Evolutionary conservation across 345 rosid genomes (phyloP).

Genomic region (Acer negundo): DNA sequence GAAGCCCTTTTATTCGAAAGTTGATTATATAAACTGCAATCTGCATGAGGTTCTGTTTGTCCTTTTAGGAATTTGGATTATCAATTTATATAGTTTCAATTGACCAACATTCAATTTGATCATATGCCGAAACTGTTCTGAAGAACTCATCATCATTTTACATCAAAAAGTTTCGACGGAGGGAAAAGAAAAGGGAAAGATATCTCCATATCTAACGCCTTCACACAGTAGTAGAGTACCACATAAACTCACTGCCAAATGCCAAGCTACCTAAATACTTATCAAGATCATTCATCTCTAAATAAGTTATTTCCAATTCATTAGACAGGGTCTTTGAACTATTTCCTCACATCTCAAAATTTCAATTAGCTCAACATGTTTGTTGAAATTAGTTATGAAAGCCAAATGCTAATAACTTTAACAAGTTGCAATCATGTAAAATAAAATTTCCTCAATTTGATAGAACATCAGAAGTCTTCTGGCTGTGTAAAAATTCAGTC

Average conservation of each 20-base stretch:
- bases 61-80: background rate
- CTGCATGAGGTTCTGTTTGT: background rate
- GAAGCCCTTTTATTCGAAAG: background rate
- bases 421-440: background rate
- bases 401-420: background rate
- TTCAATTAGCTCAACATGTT: conserved; percentile 19
- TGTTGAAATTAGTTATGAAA: background rate
- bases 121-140: background rate
- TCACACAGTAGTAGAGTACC: background rate
- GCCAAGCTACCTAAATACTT: background rate
- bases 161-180: background rate
- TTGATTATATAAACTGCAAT: background rate
- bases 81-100: background rate
- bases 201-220: background rate
- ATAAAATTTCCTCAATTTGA: background rate
- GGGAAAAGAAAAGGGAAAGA: background rate
- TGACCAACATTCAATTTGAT: background rate
- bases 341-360: background rate
- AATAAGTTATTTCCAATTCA: background rate
- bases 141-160: background rate
- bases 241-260: background rate
- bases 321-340: background rate
- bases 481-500: background rate
- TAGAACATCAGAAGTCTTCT: background rate
- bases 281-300: background rate